phyloP scores from a whole-genome alignment of 2,329 filamentous ascomycete species.

The Atkinsonella hypoxylon region DNA sequence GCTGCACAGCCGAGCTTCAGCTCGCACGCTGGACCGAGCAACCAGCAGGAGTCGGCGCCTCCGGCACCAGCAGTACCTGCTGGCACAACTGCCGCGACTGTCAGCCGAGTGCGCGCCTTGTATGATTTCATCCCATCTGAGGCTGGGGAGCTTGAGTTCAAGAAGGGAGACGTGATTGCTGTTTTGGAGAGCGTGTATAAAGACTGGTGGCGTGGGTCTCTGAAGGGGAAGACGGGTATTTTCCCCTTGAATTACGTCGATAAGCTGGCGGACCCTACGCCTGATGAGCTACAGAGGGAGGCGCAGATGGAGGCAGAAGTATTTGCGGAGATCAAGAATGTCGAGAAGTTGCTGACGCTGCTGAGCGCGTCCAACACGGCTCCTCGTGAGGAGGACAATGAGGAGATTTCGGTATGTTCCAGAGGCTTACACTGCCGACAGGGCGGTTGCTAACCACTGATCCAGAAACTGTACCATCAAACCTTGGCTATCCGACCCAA shows the following conservation, averaged over 20 bases:
- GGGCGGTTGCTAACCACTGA: slow-evolving; percentile 18
- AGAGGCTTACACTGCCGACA: background rate
- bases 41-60: slow-evolving; percentile 27
- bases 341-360: slow-evolving; percentile 66
- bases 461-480: slow-evolving; percentile 71
- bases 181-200: slow-evolving; percentile 97
- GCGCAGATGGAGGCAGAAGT: slow-evolving; percentile 82
- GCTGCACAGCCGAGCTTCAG: slow-evolving; percentile 24
- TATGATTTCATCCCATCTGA: slow-evolving; percentile 95
- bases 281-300: slow-evolving; percentile 86
- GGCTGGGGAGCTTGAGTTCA: slow-evolving; percentile 87
- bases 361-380: slow-evolving; percentile 77
- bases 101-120: slow-evolving; percentile 83
- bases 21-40: slow-evolving; percentile 24
- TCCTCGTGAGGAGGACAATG: slow-evolving; percentile 79
- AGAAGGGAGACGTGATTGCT: slow-evolving; percentile 93
- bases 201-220: slow-evolving; percentile 97
- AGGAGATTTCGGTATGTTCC: slow-evolving; percentile 71
- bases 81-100: slow-evolving; percentile 89
- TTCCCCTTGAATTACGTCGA: slow-evolving; percentile 98
- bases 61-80: slow-evolving; percentile 48
- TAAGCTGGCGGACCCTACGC: slow-evolving; percentile 88
- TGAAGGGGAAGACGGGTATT: slow-evolving; percentile 90
- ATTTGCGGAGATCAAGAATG: slow-evolving; percentile 52
- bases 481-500: slow-evolving; percentile 92